phyloP scores from a whole-genome alignment of 257 asterid species.

The Solanum lycopersicoides region DNA sequence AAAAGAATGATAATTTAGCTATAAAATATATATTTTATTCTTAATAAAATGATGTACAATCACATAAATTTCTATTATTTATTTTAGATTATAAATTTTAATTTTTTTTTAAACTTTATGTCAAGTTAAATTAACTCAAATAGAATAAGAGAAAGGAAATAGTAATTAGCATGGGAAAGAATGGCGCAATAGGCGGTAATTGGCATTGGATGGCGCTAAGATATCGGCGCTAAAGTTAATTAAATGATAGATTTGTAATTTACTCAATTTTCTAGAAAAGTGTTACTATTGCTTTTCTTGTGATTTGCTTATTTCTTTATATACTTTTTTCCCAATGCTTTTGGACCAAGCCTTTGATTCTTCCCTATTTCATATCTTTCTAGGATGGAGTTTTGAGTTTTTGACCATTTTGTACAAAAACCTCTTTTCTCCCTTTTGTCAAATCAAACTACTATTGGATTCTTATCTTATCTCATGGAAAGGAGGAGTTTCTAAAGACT shows the following conservation, averaged over 20 bases:
- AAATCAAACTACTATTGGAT: background rate
- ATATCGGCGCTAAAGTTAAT: constrained; percentile 27
- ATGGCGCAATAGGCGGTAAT: constrained; percentile 25
- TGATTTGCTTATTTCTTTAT: background rate
- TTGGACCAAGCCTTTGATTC: constrained; percentile 21
- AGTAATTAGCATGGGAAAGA: background rate
- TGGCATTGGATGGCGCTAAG: constrained; percentile 32
- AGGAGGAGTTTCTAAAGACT: background rate
- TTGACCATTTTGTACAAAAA: background rate
- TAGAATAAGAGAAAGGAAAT: no score
- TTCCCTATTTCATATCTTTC: background rate
- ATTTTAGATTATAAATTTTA: no score
- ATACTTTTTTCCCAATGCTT: constrained; percentile 8
- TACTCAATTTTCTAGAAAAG: background rate
- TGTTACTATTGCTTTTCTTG: background rate
- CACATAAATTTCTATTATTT: no score
- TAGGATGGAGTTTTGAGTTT: background rate
- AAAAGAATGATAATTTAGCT: no score
- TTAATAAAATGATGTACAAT: no score
- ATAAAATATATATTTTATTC: no score
- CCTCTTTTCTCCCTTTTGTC: background rate
- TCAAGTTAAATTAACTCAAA: no score
- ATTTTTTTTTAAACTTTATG: no score
- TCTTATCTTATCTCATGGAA: background rate
- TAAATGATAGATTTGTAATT: background rate